A percentile compares a stretch with the other conserved stretches of the same genome.
phyloP scores from a whole-genome alignment of 257 asterid genomes.

The Petunia axillaris region DNA sequence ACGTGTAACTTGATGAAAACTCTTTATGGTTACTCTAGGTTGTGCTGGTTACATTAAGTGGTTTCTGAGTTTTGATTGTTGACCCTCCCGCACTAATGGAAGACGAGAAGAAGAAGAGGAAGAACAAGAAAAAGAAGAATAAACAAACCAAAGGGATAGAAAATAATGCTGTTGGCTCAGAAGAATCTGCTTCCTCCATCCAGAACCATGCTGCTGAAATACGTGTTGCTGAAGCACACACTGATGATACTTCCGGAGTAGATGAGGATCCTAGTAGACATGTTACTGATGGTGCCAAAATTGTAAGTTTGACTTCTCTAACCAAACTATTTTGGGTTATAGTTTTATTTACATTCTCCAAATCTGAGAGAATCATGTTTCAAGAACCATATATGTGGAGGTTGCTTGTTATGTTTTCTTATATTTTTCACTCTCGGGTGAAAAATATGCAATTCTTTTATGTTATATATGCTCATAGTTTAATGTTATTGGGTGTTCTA shows the following conservation, averaged over 20 bases:
- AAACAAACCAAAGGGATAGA: slow-evolving; percentile 51
- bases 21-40: slow-evolving; percentile 12
- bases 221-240: slow-evolving; percentile 8
- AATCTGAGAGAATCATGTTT: slow-evolving; percentile 22
- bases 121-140: slow-evolving; percentile 69
- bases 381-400: slow-evolving; percentile 10
- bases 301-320: slow-evolving; percentile 38
- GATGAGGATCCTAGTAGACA: slow-evolving; percentile 38
- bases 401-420: slow-evolving; percentile 11
- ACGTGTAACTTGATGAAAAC: neutral
- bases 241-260: slow-evolving; percentile 27
- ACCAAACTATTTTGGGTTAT: slow-evolving; percentile 15
- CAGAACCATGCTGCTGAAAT: slow-evolving; percentile 36
- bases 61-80: slow-evolving; percentile 18
- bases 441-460: neutral
- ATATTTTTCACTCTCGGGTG: neutral
- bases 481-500: neutral
- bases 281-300: slow-evolving; percentile 43
- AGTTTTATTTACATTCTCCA: slow-evolving; percentile 18
- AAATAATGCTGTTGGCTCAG: slow-evolving; percentile 40
- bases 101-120: slow-evolving; percentile 67
- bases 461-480: neutral
- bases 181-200: slow-evolving; percentile 41
- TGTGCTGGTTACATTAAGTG: neutral
- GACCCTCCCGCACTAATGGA: slow-evolving; percentile 40